These are phyloP conservation scores for Coemansia sp. DNA, from an alignment of 192 early-diverging fungal genomes.

Conservation along the genomic window DNA sequence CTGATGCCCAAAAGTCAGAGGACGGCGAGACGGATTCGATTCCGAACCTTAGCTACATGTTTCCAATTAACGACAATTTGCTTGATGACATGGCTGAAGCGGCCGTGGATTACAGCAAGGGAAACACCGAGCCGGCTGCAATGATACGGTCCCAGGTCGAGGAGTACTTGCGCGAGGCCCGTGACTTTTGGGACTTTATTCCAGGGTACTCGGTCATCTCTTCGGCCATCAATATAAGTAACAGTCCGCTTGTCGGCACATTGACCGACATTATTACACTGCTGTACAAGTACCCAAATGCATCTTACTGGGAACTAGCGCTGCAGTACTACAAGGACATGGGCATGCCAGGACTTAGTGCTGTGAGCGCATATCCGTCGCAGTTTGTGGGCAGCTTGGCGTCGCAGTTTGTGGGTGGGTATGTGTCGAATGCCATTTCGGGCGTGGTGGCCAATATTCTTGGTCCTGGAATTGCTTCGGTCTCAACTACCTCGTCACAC, in stretches of 20 bases:
- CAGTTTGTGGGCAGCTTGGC: conserved; percentile 36
- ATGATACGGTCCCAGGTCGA: neutral
- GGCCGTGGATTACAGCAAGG: conserved; percentile 1
- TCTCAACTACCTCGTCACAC: neutral
- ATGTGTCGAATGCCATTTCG: conserved; percentile 33
- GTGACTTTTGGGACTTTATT: conserved; percentile 16
- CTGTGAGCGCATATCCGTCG: conserved; percentile 20
- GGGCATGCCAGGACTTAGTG: conserved; percentile 33
- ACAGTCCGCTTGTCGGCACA: conserved; percentile 12
- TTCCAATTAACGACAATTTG: conserved; percentile 20
- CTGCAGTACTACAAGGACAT: conserved; percentile 34
- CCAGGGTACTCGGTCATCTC: conserved; percentile 12
- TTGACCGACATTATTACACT: conserved; percentile 23
- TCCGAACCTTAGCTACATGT: conserved; percentile 33
- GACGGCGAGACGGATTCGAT: neutral
- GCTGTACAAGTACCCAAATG: conserved; percentile 31
- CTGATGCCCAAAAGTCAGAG: neutral
- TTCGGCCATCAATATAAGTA: conserved; percentile 5
- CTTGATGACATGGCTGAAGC: conserved; percentile 17
- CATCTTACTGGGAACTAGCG: conserved; percentile 25
- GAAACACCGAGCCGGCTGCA: neutral
- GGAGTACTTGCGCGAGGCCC: conserved; percentile 13
- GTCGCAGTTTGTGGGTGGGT: conserved; percentile 31
- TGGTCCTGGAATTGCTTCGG: neutral
- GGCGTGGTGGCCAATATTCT: conserved; percentile 13